Base-by-base conservation (phyloP, 169 alveolate genomes). In the Plasmodium adleri region DNA sequence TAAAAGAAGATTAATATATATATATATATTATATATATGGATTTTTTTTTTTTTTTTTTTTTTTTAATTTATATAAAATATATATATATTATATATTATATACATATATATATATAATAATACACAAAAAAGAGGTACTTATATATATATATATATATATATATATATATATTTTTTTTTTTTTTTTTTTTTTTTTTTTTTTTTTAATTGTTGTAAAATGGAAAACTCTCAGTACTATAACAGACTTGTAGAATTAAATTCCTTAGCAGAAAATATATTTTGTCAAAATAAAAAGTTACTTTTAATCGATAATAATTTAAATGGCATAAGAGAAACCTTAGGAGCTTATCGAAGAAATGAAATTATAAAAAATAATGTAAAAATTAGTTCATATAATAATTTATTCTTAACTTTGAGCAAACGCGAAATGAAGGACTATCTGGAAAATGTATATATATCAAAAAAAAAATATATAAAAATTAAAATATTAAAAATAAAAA, bases 311-410 rank as follows among this genome's bases (percentile, higher is more conserved):
- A 80, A 80, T 47, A 80, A 80, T 50, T 60, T 80, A 13, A 80
- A 80, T 24, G 90, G 90, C 1, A 52, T 80, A 13, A 17, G 90
- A 54, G 17, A 74, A 15, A 80, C 90, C 17, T 67, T 56, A 49
- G 83, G 90, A 8, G 90, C 83, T 9, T 80, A 80, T 50, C 39
- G 90, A 17, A 43, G 90, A 49, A 80, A 80, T 47, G 90, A 80
- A 60, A 80, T 80, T 10, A 28, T 22, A 5, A 80, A 80, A 28
- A 80, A 56, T 24, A 22, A 45, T 1, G 67, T 72, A 8, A 67
- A 80, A 15, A 58, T 80, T 1, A 58, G 90, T 10, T 52, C 72
- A 10, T 70, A 80, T 50, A 80, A 24, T 45, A 68, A 80, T 68
- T 32, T 80, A 72, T 80, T 80, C 47, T 56, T 80, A 47, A 52